A percentile compares a stretch with the other conserved stretches of the same genome.
These are phyloP conservation scores for Cladosporium sp. DNA, from an alignment of 2,329 filamentous ascomycete genomes.

Conservation along the genomic window DNA sequence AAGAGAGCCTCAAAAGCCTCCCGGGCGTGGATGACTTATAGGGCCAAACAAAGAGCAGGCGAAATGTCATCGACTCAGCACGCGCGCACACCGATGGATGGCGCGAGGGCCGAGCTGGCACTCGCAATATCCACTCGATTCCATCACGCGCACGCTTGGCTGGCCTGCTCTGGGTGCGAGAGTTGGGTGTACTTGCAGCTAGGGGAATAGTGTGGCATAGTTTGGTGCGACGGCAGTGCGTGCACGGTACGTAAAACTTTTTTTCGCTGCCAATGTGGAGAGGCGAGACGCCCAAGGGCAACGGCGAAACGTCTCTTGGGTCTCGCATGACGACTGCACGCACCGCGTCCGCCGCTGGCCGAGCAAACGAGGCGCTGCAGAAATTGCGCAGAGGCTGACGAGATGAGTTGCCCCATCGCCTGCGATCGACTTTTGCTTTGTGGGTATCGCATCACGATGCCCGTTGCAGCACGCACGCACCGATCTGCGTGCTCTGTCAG, in stretches of 20 bases:
- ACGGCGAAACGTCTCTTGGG: neutral
- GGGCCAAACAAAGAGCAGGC: neutral
- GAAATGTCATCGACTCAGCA: neutral
- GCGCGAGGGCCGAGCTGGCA: conserved; percentile 14
- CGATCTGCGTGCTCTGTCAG: neutral
- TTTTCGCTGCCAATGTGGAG: conserved; percentile 13
- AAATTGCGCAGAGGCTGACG: neutral
- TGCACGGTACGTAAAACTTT: conserved; percentile 19
- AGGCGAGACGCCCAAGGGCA: neutral
- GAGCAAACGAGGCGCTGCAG: conserved; percentile 2
- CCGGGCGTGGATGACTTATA: conserved; percentile 5
- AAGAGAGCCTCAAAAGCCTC: conserved; percentile 16
- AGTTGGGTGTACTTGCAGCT: conserved; percentile 23
- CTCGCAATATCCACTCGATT: conserved; percentile 5
- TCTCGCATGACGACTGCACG: conserved; percentile 14
- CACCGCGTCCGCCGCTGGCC: conserved; percentile 8
- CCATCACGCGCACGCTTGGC: conserved; percentile 19
- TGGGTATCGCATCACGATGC: neutral
- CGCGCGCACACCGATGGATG: conserved; percentile 4
- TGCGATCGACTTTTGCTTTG: neutral
- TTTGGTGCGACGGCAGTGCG: conserved; percentile 8
- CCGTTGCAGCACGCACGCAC: neutral
- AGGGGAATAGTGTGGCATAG: conserved; percentile 20
- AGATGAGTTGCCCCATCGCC: neutral
- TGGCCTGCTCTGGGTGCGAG: neutral